phyloP scores from a whole-genome alignment of 768 basidiomycete genomes.

The Floccularia luteovirens region DNA sequence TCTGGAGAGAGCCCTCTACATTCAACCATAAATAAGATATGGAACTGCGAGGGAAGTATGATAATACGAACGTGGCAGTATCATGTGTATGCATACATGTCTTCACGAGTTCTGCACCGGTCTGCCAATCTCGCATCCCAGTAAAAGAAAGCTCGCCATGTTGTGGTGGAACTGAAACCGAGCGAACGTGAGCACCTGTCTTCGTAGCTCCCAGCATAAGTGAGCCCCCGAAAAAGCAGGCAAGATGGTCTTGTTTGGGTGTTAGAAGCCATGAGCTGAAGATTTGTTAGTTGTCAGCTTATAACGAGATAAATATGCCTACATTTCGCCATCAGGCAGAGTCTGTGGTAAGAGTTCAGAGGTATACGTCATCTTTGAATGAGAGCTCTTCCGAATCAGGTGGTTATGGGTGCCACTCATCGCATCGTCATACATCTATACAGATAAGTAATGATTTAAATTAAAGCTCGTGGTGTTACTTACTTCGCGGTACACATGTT shows the following conservation, averaged over 20 bases:
- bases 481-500: conserved; percentile 72
- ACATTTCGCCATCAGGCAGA: conserved; percentile 29
- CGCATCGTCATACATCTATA: conserved; percentile 85
- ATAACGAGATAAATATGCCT: conserved; percentile 8
- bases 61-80: conserved; percentile 62
- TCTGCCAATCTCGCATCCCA: conserved; percentile 74
- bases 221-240: conserved; percentile 90
- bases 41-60: not conserved
- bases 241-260: conserved; percentile 93
- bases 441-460: not conserved
- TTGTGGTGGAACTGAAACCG: conserved; percentile 62
- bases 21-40: conserved; percentile 1
- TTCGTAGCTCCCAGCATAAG: conserved; percentile 85
- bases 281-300: not conserved
- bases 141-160: conserved; percentile 49
- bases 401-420: conserved; percentile 76
- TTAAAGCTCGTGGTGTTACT: conserved; percentile 10
- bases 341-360: conserved; percentile 69
- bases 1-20: conserved; percentile 80
- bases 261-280: conserved; percentile 62
- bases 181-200: conserved; percentile 42
- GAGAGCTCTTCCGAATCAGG: conserved; percentile 59
- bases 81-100: conserved; percentile 86
- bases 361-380: conserved; percentile 64
- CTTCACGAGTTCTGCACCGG: conserved; percentile 73